Base-by-base conservation (phyloP, 1,284 basidiomycete genomes). In the Lignosus rhinocerotis region DNA sequence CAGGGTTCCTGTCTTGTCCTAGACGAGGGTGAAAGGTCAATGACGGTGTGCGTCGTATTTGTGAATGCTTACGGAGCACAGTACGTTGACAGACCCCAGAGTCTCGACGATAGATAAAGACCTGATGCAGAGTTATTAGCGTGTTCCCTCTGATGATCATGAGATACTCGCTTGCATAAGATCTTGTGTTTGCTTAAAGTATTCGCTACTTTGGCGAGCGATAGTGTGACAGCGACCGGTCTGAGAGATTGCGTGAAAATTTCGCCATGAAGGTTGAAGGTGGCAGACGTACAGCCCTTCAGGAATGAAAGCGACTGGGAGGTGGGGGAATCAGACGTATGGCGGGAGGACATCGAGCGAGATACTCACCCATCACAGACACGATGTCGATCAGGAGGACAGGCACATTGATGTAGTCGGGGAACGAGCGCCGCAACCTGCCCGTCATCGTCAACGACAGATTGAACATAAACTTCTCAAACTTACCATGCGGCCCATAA, bases 321-420 rank as follows among this genome's bases (percentile, higher is more conserved):
- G 31, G 25, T 31, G 31, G 14, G 11, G 36, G 3, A 45, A 32
- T 43, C 1, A 17, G 31, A 11, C 16, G 10, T 21, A 3, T 33
- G 16, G 6, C 31, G n/a, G 10, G 11, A 12, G 12, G 3, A 6
- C 11, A 30, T 3, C 21, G 6, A 12, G 11, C 11, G n/a, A 11
- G 16, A 60, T 56, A 19, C 56, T 47, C 38, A 68, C 69, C 68
- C 65, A 77, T 75, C 42, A 87, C 81, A 6, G 82, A 82, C n/a
- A 85, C 84, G 25, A 85, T 72, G 60, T 86, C 79, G 65, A 87
- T 79, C 45, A 85, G 74, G n/a, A 87, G 75, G 11, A 66, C 73
- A 6, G 83, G 73, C 1, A 81, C 78, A 53, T 76, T 79, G 66
- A 88, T 86, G 71, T 85, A 86, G 11, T 70, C 76, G 6, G 84